These are phyloP conservation scores for Candida pseudoglaebosa DNA, from an alignment of 805 yeast species.

Conservation along the genomic window DNA sequence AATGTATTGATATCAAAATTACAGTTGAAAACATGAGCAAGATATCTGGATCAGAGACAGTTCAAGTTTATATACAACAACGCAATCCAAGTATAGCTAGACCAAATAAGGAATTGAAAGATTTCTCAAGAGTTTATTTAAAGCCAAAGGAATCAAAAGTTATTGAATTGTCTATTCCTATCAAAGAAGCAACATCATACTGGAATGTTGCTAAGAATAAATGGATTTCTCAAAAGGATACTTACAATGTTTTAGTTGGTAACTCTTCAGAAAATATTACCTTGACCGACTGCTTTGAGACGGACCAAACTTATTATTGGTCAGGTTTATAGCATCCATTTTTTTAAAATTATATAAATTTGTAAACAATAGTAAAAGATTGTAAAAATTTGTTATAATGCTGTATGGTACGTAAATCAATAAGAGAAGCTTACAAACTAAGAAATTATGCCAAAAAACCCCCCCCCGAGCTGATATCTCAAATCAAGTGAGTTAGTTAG, in stretches of 20 bases:
- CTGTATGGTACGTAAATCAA: too few species aligned
- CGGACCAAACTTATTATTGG: slow-evolving; percentile 11
- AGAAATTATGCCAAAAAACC: too few species aligned
- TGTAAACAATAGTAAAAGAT: too few species aligned
- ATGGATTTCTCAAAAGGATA: slow-evolving; percentile 52
- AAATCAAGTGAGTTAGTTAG: too few species aligned
- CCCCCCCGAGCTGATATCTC: too few species aligned
- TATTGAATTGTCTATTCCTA: slow-evolving; percentile 34
- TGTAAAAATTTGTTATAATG: too few species aligned
- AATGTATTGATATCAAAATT: slow-evolving; percentile 28
- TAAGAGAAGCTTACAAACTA: too few species aligned
- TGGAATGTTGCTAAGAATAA: slow-evolving; percentile 45
- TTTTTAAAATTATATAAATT: too few species aligned
- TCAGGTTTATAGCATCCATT: slow-evolving; percentile 10
- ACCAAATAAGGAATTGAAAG: slow-evolving; percentile 62
- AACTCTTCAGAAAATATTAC: slow-evolving; percentile 29
- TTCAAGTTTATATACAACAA: slow-evolving; percentile 49
- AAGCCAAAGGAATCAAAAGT: slow-evolving; percentile 39
- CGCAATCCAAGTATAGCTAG: slow-evolving; percentile 38
- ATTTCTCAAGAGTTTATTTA: slow-evolving; percentile 48
- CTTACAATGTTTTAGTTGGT: slow-evolving; percentile 48
- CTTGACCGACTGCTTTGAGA: slow-evolving; percentile 14
- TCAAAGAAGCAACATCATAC: slow-evolving; percentile 52
- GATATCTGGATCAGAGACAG: slow-evolving; percentile 49
- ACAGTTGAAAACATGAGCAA: slow-evolving; percentile 47